These are phyloP conservation scores for Cymbopogon citratus DNA, from an alignment of 176 grass and related monocot genomes.

Conservation along the genomic window DNA sequence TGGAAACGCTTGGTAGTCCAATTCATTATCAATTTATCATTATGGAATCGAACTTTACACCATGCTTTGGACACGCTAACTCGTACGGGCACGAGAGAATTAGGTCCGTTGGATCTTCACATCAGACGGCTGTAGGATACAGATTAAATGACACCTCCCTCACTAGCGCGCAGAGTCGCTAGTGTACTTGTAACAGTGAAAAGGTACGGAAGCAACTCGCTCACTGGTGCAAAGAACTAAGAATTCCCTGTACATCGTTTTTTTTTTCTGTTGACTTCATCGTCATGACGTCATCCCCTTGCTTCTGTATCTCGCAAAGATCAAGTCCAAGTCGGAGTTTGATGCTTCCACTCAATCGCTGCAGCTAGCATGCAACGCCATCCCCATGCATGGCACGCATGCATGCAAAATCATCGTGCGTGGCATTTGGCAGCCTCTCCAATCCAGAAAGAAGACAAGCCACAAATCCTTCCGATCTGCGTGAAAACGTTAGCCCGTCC, in stretches of 20 bases:
- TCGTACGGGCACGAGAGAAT: too few relatives aligned
- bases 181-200: not conserved
- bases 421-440: not conserved
- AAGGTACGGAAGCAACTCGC: not conserved
- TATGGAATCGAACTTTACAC: too few relatives aligned
- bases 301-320: constrained; percentile 6
- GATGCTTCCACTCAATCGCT: constrained; percentile 18
- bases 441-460: constrained; percentile 17
- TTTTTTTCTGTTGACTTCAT: not conserved
- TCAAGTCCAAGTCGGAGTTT: not conserved
- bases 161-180: not conserved
- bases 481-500: not conserved
- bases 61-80: too few relatives aligned
- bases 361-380: not conserved
- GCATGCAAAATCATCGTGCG: not conserved
- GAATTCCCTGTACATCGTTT: not conserved
- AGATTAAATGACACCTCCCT: not conserved
- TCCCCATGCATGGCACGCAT: not conserved
- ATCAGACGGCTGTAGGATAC: too few relatives aligned
- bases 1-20: too few relatives aligned
- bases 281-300: not conserved
- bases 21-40: too few relatives aligned
- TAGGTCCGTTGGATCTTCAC: too few relatives aligned
- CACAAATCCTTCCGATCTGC: not conserved
- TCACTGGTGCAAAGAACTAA: not conserved